These are phyloP conservation scores for Tricholoma terreum DNA, from an alignment of 768 basidiomycete species.

Conservation along the genomic window DNA sequence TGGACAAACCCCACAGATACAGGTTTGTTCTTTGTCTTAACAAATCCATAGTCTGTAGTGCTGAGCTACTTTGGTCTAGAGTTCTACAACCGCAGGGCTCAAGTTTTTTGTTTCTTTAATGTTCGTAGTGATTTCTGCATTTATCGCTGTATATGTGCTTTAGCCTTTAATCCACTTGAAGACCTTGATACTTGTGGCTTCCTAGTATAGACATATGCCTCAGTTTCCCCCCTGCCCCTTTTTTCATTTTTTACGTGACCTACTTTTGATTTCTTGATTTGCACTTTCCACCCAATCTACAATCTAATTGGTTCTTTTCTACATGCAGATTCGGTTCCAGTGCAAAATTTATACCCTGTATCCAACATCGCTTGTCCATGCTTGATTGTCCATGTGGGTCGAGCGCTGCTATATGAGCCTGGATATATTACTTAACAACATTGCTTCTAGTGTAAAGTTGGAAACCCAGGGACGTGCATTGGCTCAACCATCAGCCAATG, in stretches of 20 bases:
- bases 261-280: background rate
- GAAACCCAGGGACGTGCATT: background rate
- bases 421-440: background rate
- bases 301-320: background rate
- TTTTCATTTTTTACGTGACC: background rate
- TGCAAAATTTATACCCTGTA: background rate
- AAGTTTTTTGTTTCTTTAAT: background rate
- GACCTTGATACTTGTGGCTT: background rate
- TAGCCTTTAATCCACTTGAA: background rate
- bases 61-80: background rate
- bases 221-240: background rate
- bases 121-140: background rate
- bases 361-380: no score
- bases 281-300: background rate
- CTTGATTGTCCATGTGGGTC: background rate
- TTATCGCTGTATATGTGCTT: conserved; percentile 1
- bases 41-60: background rate
- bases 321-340: background rate
- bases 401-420: background rate
- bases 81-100: background rate
- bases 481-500: no score
- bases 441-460: background rate
- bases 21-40: background rate
- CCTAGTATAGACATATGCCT: background rate
- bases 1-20: background rate